phyloP scores from a whole-genome alignment of 2,329 filamentous ascomycete genomes.

The Xylariaceae sp. region DNA sequence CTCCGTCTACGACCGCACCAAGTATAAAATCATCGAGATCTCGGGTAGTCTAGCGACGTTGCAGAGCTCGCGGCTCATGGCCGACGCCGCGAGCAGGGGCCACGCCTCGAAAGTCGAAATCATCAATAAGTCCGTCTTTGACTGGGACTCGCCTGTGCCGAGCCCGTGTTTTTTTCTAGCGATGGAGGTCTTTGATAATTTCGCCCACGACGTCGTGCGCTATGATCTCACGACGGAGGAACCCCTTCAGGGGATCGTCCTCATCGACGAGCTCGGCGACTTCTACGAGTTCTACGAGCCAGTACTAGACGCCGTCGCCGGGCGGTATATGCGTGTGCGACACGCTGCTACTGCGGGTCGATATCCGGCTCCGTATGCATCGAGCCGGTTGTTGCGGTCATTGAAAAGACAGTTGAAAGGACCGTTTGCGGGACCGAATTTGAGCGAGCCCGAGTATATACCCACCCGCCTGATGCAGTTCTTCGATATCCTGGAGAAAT shows the following conservation, averaged over 20 bases:
- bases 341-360: conserved; percentile 66
- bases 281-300: conserved; percentile 92
- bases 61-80: conserved; percentile 67
- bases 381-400: conserved; percentile 53
- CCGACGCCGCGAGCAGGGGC: conserved; percentile 64
- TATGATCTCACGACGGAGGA: conserved; percentile 79
- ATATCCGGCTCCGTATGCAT: conserved; percentile 59
- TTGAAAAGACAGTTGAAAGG: conserved; percentile 58
- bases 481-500: conserved; percentile 82
- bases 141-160: conserved; percentile 85
- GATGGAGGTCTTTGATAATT: conserved; percentile 98
- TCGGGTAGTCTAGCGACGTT: conserved; percentile 74
- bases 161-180: conserved; percentile 96
- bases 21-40: conserved; percentile 95
- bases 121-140: conserved; percentile 90
- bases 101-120: conserved; percentile 88
- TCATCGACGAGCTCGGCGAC: conserved; percentile 80
- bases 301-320: conserved; percentile 74
- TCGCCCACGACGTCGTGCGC: conserved; percentile 88
- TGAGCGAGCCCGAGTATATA: conserved; percentile 85
- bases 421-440: conserved; percentile 72
- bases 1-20: conserved; percentile 88
- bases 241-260: conserved; percentile 81
- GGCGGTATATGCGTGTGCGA: conserved; percentile 79
- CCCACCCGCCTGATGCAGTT: conserved; percentile 95